Evolutionary conservation across 257 asterid species (phyloP), one percentile per base, ranked within the genome.

Genomic region (Parsonsia alboflavescens): DNA sequence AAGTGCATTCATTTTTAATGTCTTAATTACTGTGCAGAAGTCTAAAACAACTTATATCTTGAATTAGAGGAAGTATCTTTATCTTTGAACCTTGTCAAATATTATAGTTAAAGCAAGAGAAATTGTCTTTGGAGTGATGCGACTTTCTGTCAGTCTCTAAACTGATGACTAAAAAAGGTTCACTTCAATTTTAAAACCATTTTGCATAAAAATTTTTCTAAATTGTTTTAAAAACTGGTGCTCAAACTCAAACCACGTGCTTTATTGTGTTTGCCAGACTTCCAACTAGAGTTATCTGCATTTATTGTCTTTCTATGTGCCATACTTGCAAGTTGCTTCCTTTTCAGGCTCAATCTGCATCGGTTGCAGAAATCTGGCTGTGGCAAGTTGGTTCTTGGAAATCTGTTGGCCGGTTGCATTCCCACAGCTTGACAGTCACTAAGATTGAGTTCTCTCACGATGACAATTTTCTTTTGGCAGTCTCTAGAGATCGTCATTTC

Each of bases 341-440:
- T 68, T 78, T 56, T 68, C 90, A 94, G 99, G 99, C 99, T 72
- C 99, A 94, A 73, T 90, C 93, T 53, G 90, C 98, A 63, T 85
- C 92, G 19, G 89, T 89, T 36, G 97, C 98, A 53, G 99, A 95
- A 79, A 85, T 92, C 86, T 92, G 99, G 99, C 79, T 95, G 26
- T 95, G 99, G 97, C 86, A 90, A 87, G 96, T 92, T 52, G 96
- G 96, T 57, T 79, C 96, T 58, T 92, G 99, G 98, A 95, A 89
- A 80, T 84, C 97, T 3, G 86, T 95, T 33, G 97, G 92, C 65
- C 92, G 94, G 49, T 75, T 95, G 73, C 97, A 87, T 54, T 92
- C 99, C 63, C 99, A 95, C 82, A 89, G 88, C 76, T 82, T 92
- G 81, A 95, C 99, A 44, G 99, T 95, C 53, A 95, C 98, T 6